Conservation (phyloP, 1,284 basidiomycete genomes). For the Pisolithus thermaeus region DNA sequence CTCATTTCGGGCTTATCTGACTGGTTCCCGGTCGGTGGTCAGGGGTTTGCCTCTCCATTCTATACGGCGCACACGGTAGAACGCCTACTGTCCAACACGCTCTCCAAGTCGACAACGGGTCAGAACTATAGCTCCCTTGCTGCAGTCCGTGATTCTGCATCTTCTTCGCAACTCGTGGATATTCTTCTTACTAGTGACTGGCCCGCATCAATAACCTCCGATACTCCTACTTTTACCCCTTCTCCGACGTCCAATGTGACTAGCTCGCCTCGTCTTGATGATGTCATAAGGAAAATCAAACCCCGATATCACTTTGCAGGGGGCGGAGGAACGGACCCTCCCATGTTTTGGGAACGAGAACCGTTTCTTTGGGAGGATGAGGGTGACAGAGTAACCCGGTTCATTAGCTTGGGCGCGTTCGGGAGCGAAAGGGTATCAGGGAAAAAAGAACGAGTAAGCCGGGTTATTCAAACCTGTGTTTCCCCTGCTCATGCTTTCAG, state of each 20-base stretch:
- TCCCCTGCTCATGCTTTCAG: slow-evolving; percentile 28
- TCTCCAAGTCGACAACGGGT: slow-evolving; percentile 41
- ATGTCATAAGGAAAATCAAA: slow-evolving; percentile 57
- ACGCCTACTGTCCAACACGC: slow-evolving; percentile 62
- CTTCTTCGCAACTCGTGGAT: slow-evolving; percentile 68
- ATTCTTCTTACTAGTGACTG: slow-evolving; percentile 79
- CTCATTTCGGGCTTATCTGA: not conserved
- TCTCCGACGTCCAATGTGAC: slow-evolving; percentile 39
- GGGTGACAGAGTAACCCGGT: slow-evolving; percentile 63
- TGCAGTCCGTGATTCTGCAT: slow-evolving; percentile 53
- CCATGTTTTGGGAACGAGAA: slow-evolving; percentile 88
- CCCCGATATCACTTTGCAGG: slow-evolving; percentile 78
- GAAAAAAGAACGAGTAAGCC: slow-evolving; percentile 76
- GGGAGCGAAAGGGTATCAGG: slow-evolving; percentile 49
- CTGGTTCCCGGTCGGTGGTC: slow-evolving; percentile 2
- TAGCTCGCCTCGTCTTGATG: slow-evolving; percentile 58
- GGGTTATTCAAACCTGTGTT: not conserved
- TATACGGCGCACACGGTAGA: slow-evolving; percentile 68
- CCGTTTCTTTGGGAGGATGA: slow-evolving; percentile 82
- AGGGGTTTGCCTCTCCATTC: slow-evolving; percentile 71
- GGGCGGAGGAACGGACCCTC: slow-evolving; percentile 43
- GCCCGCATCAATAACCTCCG: slow-evolving; percentile 64
- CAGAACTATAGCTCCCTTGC: slow-evolving; percentile 62
- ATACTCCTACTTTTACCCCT: slow-evolving; percentile 51
- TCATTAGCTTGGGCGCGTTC: slow-evolving; percentile 83